phyloP scores from a whole-genome alignment of 2,329 filamentous ascomycete species.

The Gnomoniopsis smithogilvyi region DNA sequence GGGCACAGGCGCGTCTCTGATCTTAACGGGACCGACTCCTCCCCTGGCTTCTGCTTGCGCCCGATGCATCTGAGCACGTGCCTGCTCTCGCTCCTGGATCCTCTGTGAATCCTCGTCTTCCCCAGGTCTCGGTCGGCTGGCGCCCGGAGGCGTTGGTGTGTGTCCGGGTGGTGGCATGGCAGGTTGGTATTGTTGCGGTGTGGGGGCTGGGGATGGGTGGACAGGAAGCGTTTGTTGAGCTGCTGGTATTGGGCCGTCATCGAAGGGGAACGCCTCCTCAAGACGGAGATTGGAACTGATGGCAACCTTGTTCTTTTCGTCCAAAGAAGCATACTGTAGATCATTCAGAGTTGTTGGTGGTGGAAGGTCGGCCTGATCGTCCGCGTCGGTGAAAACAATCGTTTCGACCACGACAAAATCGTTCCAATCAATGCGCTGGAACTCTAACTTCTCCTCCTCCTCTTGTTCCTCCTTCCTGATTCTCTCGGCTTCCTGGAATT shows the following conservation, averaged over 20 bases:
- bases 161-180: conserved; percentile 14
- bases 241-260: conserved; percentile 50
- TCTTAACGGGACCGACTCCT: conserved; percentile 72
- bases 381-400: conserved; percentile 83
- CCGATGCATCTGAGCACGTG: conserved; percentile 64
- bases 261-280: conserved; percentile 90
- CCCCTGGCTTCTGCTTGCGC: conserved; percentile 75
- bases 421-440: conserved; percentile 94
- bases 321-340: conserved; percentile 87
- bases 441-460: conserved; percentile 71
- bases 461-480: conserved; percentile 84
- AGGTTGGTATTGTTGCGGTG: conserved; percentile 29
- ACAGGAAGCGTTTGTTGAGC: conserved; percentile 39
- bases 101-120: conserved; percentile 62
- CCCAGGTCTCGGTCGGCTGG: conserved; percentile 36
- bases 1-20: conserved; percentile 89
- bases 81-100: conserved; percentile 61
- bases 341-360: conserved; percentile 88
- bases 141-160: conserved; percentile 37
- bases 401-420: conserved; percentile 96
- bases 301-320: conserved; percentile 90
- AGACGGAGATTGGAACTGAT: conserved; percentile 79
- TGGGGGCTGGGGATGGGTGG: conserved; percentile 38
- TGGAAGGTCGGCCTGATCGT: conserved; percentile 82
- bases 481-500: conserved; percentile 80